A percentile compares a stretch with the other conserved stretches of the same genome.
These are phyloP conservation scores for Alliaria petiolata DNA, from an alignment of 345 rosid species.

Conservation along the genomic window DNA sequence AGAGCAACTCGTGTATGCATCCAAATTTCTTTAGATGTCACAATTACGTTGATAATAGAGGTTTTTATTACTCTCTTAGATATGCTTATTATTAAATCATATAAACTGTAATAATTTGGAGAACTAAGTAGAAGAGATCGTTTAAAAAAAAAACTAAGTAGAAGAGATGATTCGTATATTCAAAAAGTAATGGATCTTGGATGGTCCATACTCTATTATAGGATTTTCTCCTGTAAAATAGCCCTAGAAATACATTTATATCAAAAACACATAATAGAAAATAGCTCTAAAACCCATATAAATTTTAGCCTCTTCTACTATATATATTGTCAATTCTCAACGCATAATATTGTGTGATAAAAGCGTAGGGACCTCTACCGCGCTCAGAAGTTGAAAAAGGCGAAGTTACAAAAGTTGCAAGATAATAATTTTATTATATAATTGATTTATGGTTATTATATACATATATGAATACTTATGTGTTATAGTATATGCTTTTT, in stretches of 20 bases:
- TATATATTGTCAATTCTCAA: conserved; percentile 2
- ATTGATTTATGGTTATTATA: not conserved
- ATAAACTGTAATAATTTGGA: not conserved
- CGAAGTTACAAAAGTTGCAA: not conserved
- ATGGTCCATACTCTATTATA: not conserved
- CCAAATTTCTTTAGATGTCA: conserved; percentile 23
- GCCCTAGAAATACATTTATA: not conserved
- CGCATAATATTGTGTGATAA: not conserved
- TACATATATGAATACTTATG: not conserved
- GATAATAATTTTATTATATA: not conserved
- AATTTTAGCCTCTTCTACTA: not conserved
- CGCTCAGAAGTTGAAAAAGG: not conserved
- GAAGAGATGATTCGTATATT: not conserved
- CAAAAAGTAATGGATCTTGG: not conserved
- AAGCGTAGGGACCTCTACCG: conserved; percentile 21
- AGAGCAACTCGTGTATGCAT: conserved; percentile 30
- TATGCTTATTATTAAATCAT: not conserved
- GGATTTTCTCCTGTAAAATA: not conserved
- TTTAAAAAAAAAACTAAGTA: too few relatives aligned
- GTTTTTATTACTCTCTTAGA: not conserved
- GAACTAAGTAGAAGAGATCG: too few relatives aligned
- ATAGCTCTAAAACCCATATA: not conserved
- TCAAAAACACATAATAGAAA: not conserved
- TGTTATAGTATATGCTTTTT: not conserved
- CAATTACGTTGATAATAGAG: not conserved